Evolutionary conservation across 164 flowering plant genomes (phyloP).

Genomic region (Macadamia tetraphylla): DNA sequence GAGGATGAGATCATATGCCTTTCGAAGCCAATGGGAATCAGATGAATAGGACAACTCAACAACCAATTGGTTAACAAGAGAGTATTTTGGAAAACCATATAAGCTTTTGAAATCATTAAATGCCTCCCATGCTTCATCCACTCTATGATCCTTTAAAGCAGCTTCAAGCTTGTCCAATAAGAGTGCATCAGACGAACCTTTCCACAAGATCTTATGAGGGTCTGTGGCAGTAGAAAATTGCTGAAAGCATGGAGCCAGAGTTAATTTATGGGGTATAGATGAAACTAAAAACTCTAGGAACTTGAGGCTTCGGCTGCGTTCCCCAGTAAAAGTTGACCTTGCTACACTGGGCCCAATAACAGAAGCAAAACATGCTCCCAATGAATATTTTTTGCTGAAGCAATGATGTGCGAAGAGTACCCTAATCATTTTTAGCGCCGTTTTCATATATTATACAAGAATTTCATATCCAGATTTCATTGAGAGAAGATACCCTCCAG

Average conservation of each 20-base stretch:
- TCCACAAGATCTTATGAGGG: constrained; percentile 21
- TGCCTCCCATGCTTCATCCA: constrained; percentile 61
- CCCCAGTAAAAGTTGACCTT: constrained; percentile 1
- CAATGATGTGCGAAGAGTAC: neutral
- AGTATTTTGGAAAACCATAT: constrained; percentile 50
- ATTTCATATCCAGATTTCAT: neutral
- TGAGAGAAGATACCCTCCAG: too few species aligned
- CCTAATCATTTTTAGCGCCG: neutral
- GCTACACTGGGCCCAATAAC: neutral
- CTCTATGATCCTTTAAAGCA: constrained; percentile 38
- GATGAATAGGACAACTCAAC: constrained; percentile 52
- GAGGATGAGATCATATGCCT: constrained; percentile 52
- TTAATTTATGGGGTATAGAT: neutral
- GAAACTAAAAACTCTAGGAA: constrained; percentile 3
- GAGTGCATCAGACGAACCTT: constrained; percentile 33
- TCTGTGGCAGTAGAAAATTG: constrained; percentile 17
- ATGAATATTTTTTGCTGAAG: constrained; percentile 4
- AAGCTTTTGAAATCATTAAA: constrained; percentile 46
- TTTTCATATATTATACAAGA: neutral
- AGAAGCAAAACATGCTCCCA: neutral
- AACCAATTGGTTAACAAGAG: constrained; percentile 36
- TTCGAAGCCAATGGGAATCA: constrained; percentile 42
- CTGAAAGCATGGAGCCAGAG: neutral
- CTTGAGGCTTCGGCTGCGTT: neutral
- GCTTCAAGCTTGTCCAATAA: constrained; percentile 51